Percentiles rank a stretch among this genome's conserved stretches.
Evolutionary conservation across 129 eudicot species (phyloP).

Genomic region (Saposhnikovia divaricata): DNA sequence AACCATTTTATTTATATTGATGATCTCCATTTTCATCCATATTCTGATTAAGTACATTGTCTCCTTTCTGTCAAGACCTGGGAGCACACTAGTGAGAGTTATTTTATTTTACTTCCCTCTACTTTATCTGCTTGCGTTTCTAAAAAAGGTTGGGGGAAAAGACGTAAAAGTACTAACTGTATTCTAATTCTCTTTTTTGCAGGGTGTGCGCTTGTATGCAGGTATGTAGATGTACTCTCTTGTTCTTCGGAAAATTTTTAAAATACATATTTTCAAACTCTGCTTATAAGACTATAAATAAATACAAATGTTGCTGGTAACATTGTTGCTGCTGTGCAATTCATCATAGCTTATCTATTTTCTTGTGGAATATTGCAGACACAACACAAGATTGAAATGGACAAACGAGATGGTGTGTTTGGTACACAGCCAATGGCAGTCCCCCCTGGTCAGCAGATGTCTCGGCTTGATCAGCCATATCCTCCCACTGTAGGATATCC

Average conservation of each 20-base stretch:
- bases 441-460: conserved; percentile 87
- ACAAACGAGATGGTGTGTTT: conserved; percentile 89
- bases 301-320: not conserved
- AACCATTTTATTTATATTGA: not conserved
- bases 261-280: not conserved
- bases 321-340: not conserved
- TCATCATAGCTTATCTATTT: not conserved
- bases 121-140: not conserved
- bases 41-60: not conserved
- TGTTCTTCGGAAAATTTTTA: not conserved
- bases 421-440: conserved; percentile 89
- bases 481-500: conserved; percentile 78
- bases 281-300: not conserved
- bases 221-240: conserved; percentile 32
- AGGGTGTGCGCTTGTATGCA: conserved; percentile 99
- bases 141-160: too few relatives aligned
- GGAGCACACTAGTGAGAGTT: not conserved
- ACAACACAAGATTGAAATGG: conserved; percentile 99
- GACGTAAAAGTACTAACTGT: not conserved
- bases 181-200: conserved; percentile 18
- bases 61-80: not conserved
- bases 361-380: conserved; percentile 43
- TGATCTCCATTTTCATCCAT: not conserved
- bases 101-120: not conserved
- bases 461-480: conserved; percentile 92